Base-by-base conservation (phyloP, 108 stramenopile species). In the Aurantiochytrium sp. region DNA sequence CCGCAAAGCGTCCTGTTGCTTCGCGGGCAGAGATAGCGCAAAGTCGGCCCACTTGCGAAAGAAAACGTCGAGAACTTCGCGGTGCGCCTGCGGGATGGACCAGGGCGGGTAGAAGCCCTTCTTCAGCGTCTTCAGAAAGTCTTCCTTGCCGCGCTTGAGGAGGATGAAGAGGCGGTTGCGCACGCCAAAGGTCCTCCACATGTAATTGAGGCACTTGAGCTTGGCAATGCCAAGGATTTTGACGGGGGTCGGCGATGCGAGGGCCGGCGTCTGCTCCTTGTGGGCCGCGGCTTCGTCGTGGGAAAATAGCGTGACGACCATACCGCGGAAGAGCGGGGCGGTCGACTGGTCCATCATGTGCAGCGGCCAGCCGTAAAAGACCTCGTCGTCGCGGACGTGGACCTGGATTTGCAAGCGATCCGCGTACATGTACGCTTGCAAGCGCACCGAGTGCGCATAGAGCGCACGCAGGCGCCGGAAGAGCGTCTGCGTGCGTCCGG, bases 161-260 rank as follows among this genome's bases (percentile, higher is more conserved):
- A 81, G 45, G 45, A 81, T 81, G n/a, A 48, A 48, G 8, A 81
- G 45, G 45, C 73, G 73, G 39, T 81, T 81, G 39, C 73, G 73
- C 10, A 81, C 4, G 12, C 73, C 73, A 48, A 81, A 81, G 30
- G 73, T 81, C 19, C 73, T 12, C 73, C 73, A 81, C 73, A 81
- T 81, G 73, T 81, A 81, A 48, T 81, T 81, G 42, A 81, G 45
- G 73, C 73, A 81, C 73, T 81, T 81, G 3, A 81, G 73, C 73
- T 81, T 81, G 42, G 73, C 73, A 24, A 81, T 81, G 3, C 73
- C 73, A 3, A 81, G 42, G 2, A 81, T 81, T n/a, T 81, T 81
- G 6, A 81, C 73, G 10, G 73, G 39, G 10, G 73, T 48, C 1
- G 45, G 42, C 6, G 73, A 6, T 24, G 8, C 73, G 45, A 81